These are phyloP conservation scores for Rubus parviflorus DNA, from an alignment of 306 rosid genomes.

Conservation along the genomic window DNA sequence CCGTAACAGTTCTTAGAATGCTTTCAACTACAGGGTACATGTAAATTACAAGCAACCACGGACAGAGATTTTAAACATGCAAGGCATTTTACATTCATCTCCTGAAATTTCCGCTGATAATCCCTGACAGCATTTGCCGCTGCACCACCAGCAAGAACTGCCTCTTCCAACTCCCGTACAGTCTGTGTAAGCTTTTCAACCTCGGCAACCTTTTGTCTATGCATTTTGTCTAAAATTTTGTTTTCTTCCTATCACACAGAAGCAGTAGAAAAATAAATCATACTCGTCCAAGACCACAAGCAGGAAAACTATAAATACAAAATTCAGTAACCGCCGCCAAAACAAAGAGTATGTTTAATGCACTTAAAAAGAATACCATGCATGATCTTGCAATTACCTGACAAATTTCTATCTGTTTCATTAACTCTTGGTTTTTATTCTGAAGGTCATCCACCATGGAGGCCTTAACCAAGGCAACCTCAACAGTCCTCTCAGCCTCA, in stretches of 20 bases:
- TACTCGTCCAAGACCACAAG: conserved; percentile 12
- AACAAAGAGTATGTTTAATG: conserved; percentile 1
- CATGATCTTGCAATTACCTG: conserved; percentile 56
- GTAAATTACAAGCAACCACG: conserved; percentile 16
- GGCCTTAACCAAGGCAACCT: conserved; percentile 95
- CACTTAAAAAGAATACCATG: not conserved
- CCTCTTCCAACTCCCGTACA: conserved; percentile 98
- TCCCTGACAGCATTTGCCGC: conserved; percentile 99
- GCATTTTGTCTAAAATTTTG: conserved; percentile 97
- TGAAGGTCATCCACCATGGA: conserved; percentile 99
- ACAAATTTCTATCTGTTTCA: conserved; percentile 98
- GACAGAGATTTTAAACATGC: conserved; percentile 16
- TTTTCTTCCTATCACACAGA: conserved; percentile 80
- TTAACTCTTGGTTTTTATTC: conserved; percentile 95
- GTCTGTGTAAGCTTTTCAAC: conserved; percentile 99
- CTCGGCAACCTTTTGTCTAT: conserved; percentile 96
- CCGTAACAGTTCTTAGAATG: conserved; percentile 22
- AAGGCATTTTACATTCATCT: conserved; percentile 80
- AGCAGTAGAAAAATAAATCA: conserved; percentile 24
- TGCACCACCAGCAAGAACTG: conserved; percentile 99
- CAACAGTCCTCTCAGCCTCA: conserved; percentile 97
- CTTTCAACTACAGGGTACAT: conserved; percentile 18
- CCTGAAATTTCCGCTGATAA: conserved; percentile 97
- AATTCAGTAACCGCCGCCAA: not conserved
- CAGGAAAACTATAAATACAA: not conserved